A percentile compares a stretch with the other conserved stretches of the same genome.
Evolutionary conservation across 495 filamentous ascomycete genomes (phyloP).

Genomic region (Tuber brumale): DNA sequence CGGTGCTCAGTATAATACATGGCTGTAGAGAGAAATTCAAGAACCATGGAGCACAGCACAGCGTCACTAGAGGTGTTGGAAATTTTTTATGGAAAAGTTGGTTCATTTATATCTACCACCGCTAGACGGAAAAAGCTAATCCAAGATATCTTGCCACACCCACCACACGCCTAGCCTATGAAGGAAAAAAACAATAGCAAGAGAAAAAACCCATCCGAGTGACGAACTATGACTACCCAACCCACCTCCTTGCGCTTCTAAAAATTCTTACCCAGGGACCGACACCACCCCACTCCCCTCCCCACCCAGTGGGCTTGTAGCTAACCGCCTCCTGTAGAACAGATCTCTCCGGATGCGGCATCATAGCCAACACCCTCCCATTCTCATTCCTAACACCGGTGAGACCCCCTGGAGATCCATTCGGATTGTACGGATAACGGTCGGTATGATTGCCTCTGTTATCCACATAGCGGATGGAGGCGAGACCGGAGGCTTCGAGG

Average conservation of each 20-base stretch:
- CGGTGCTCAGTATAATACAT: background rate
- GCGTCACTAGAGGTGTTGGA: background rate
- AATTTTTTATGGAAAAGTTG: background rate
- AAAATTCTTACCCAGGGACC: conserved; percentile 81
- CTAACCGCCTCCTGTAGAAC: conserved; percentile 74
- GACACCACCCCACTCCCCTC: conserved; percentile 72
- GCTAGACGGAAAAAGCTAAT: background rate
- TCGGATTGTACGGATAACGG: conserved; percentile 86
- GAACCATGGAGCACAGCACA: background rate
- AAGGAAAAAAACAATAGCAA: background rate
- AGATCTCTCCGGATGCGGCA: conserved; percentile 96
- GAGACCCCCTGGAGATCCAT: conserved; percentile 81
- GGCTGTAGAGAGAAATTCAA: background rate
- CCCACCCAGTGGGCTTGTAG: conserved; percentile 58
- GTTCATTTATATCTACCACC: background rate
- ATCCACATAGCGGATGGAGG: conserved; percentile 75
- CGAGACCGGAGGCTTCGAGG: conserved; percentile 43
- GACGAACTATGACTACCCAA: conserved; percentile 51
- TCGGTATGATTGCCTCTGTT: conserved; percentile 68
- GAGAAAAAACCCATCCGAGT: background rate
- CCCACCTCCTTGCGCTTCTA: conserved; percentile 75
- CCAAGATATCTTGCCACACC: background rate
- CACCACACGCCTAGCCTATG: background rate
- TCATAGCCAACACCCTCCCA: conserved; percentile 83
- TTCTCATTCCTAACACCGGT: conserved; percentile 72